Base-by-base conservation (phyloP, 2,329 filamentous ascomycete species). In the Stenocarpella maydis region DNA sequence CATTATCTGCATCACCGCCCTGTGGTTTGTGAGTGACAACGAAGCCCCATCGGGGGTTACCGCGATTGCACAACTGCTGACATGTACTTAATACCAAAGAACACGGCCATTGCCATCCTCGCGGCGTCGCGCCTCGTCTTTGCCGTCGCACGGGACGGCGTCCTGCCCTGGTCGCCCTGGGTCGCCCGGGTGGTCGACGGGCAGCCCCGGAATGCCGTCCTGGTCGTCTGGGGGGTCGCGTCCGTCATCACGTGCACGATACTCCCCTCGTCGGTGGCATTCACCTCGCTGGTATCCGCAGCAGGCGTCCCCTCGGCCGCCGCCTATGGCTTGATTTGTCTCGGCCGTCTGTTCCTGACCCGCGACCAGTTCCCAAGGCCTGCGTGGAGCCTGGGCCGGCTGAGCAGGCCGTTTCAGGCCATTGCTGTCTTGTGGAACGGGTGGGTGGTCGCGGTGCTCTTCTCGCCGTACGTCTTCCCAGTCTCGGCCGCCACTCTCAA, bases 111-210 rank as follows among this genome's bases (percentile, higher is more conserved):
- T 68, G 86, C 87, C 24, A 84, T 88, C 53, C 82, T 88, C 15
- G 87, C 87, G 9, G 85, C 86, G 17, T 89, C 87, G 4, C 84
- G 87, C n/a, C 81, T 89, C 2, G 87, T 90, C 72, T 90, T 88
- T 75, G 88, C 87, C 50, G 87, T 90, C 4, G 88, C 88, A 34
- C 83, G 87, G 54, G 88, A 90, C 73, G 86, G 87, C 43, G 86
- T 90, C 24, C 79, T 90, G 3, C 87, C 88, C 0, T 88, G 85
- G 77, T 88, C 87, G 1, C 74, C 81, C 41, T 88, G 87, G 85
- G 88, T 89, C 52, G 84, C 86, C 4, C 77, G 80, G 21, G 86
- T 90, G 2, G 77, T 82, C 10, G 79, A 83, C 28, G 88, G 87
- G 64, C 87, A 89, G 71, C 88, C 88, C 0, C 83, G 84, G 17